Conservation (phyloP, 768 basidiomycete genomes). For the Paxillus ammoniavirescens region DNA sequence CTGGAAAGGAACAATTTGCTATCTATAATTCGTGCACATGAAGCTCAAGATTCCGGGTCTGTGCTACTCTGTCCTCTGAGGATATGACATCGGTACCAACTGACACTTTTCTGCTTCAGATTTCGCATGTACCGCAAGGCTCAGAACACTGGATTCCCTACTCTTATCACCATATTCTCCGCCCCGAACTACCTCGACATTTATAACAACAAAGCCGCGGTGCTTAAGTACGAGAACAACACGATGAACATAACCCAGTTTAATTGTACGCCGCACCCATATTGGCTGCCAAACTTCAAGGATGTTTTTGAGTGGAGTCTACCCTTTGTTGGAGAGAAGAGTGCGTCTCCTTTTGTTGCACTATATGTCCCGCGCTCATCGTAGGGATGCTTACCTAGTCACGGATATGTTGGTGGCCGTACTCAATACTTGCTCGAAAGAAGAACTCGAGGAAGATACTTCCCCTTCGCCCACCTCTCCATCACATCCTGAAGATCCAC, state of each 20-base stretch:
- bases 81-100: not conserved
- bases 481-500: constrained; percentile 27
- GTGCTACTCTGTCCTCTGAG: constrained; percentile 16
- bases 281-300: constrained; percentile 97
- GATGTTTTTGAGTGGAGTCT: constrained; percentile 98
- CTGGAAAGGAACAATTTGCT: constrained; percentile 87
- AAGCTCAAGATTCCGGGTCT: constrained; percentile 95
- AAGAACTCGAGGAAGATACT: constrained; percentile 84
- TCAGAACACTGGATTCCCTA: constrained; percentile 89
- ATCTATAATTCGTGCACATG: constrained; percentile 94
- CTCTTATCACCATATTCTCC: constrained; percentile 96
- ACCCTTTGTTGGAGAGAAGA: constrained; percentile 96
- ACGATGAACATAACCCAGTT: constrained; percentile 95
- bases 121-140: constrained; percentile 96
- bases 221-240: constrained; percentile 96
- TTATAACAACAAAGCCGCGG: constrained; percentile 94
- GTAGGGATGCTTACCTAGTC: constrained; percentile 46
- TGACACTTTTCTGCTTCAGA: constrained; percentile 32
- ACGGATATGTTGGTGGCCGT: constrained; percentile 98
- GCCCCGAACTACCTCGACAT: constrained; percentile 97
- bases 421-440: constrained; percentile 91
- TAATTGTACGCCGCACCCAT: constrained; percentile 78
- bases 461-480: constrained; percentile 27
- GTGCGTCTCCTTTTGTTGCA: constrained; percentile 42
- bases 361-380: not conserved